These are phyloP conservation scores for Tylopilus balloui DNA, from an alignment of 768 basidiomycete species.

Conservation along the genomic window DNA sequence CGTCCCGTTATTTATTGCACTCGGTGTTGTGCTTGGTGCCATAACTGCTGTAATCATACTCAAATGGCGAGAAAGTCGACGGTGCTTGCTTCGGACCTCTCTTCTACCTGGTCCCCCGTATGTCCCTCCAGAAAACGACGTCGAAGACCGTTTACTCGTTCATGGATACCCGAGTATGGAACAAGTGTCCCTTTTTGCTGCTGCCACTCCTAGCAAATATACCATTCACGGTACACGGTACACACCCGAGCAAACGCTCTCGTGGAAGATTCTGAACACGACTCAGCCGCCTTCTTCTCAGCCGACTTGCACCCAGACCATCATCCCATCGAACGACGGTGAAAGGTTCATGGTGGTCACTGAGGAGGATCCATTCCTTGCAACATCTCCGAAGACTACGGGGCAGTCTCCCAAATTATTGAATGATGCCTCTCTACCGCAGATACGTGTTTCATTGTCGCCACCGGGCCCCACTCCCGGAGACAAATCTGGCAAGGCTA, in stretches of 20 bases:
- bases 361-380: conserved; percentile 24
- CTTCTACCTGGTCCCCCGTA: conserved; percentile 27
- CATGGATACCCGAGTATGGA: conserved; percentile 25
- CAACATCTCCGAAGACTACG: background rate
- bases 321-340: conserved; percentile 22
- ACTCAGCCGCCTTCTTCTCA: conserved; percentile 2
- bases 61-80: conserved; percentile 9
- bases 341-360: conserved; percentile 22
- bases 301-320: conserved; percentile 8
- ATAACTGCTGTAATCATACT: conserved; percentile 7
- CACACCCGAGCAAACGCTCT: conserved; percentile 8
- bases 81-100: conserved; percentile 11
- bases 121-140: conserved; percentile 15
- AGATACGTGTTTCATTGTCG: conserved; percentile 2
- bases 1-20: conserved; percentile 23
- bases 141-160: conserved; percentile 13
- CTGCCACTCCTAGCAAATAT: conserved; percentile 27
- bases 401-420: background rate
- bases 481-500: background rate
- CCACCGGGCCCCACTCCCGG: background rate
- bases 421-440: conserved; percentile 1
- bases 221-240: conserved; percentile 30
- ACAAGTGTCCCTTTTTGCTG: conserved; percentile 22
- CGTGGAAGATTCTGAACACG: conserved; percentile 6
- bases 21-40: conserved; percentile 26